Percentiles rank a stretch among this genome's conserved stretches.
These are phyloP conservation scores for Suillus fuscotomentosus DNA, from an alignment of 768 basidiomycete genomes.

Conservation along the genomic window DNA sequence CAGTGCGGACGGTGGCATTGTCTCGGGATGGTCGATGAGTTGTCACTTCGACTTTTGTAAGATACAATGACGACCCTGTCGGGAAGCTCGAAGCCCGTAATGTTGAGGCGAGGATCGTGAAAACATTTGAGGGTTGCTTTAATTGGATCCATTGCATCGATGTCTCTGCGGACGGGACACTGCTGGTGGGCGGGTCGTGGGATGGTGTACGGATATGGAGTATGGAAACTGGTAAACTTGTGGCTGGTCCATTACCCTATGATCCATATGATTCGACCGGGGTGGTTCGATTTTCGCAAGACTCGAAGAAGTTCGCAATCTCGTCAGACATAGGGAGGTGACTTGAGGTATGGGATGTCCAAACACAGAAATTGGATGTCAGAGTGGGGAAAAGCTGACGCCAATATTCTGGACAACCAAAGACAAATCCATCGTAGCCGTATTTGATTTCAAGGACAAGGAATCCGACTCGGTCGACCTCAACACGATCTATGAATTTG, in stretches of 20 bases:
- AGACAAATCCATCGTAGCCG: neutral
- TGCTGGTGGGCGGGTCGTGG: slow-evolving; percentile 4
- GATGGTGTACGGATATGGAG: slow-evolving; percentile 1
- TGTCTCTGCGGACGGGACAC: slow-evolving; percentile 7
- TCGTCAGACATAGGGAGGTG: neutral
- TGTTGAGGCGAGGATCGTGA: neutral
- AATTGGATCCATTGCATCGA: neutral
- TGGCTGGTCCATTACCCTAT: neutral
- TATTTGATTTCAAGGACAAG: neutral
- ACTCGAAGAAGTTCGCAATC: neutral
- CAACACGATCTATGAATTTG: neutral
- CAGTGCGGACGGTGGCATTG: rapidly evolving
- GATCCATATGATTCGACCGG: neutral
- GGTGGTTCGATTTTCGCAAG: neutral
- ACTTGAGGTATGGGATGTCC: neutral
- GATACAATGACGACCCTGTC: too few species aligned
- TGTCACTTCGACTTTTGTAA: too few species aligned
- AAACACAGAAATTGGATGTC: neutral
- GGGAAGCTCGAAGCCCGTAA: neutral
- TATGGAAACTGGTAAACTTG: neutral
- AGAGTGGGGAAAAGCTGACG: neutral
- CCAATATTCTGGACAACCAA: neutral
- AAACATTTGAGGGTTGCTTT: neutral
- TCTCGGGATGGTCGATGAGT: neutral
- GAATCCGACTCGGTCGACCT: neutral